phyloP scores from a whole-genome alignment of 2,329 filamentous ascomycete species.

The Alternaria incomplexa region DNA sequence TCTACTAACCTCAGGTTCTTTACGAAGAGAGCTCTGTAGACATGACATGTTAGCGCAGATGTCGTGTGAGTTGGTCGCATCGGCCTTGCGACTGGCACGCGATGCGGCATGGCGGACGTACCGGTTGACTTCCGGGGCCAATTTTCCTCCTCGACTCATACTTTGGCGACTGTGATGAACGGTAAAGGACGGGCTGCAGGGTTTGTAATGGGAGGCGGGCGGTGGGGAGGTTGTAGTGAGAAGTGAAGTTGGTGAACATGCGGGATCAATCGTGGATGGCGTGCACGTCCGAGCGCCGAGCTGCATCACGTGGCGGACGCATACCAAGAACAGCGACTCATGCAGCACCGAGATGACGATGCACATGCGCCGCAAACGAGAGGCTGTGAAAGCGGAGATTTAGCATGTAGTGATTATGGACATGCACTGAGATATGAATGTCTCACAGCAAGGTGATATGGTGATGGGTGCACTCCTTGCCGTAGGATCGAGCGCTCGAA shows the following conservation, averaged over 20 bases:
- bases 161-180: slow-evolving; percentile 57
- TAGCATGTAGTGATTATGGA: neutral
- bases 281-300: slow-evolving; percentile 7
- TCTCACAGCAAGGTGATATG: neutral
- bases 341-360: slow-evolving; percentile 5
- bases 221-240: slow-evolving; percentile 8
- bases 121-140: slow-evolving; percentile 99
- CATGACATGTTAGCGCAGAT: slow-evolving; percentile 39
- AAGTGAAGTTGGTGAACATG: slow-evolving; percentile 14
- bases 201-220: slow-evolving; percentile 15
- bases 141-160: slow-evolving; percentile 96
- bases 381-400: neutral
- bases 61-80: slow-evolving; percentile 31
- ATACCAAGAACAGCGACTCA: slow-evolving; percentile 6
- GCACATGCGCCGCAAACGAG: neutral
- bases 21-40: slow-evolving; percentile 92
- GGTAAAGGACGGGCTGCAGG: slow-evolving; percentile 30
- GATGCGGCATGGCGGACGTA: slow-evolving; percentile 56
- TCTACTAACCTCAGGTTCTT: slow-evolving; percentile 92
- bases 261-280: slow-evolving; percentile 11
- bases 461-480: neutral
- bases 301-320: slow-evolving; percentile 7
- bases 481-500: slow-evolving; percentile 16
- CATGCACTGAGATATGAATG: neutral
- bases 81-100: slow-evolving; percentile 22